Base-by-base conservation (phyloP, 164 flowering plant genomes). In the Chimonanthus salicifolius region DNA sequence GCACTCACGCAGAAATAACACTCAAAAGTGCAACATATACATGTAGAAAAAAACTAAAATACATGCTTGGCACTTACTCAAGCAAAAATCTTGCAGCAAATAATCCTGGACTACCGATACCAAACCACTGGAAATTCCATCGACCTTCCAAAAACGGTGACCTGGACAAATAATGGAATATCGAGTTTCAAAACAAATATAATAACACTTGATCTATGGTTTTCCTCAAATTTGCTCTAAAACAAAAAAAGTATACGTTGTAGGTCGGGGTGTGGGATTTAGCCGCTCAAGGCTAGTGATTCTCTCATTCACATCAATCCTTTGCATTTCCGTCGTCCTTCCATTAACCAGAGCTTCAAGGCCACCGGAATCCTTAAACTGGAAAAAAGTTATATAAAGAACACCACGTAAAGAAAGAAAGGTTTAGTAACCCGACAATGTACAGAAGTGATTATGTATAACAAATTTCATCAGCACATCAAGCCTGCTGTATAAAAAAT, bases 361-460 rank as follows among this genome's bases (percentile, higher is more conserved):
- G 11, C 98, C 96, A 44, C 99, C 98, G 69, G 97, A 80, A 88
- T 93, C 98, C 77, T 92, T 89, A 73, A 93, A 87, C 98, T 95
- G 85, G 73, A 79, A 82, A 46, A 6, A n/a, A 20, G 7, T 46
- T 72, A 45, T 33, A 62, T 62, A n/a, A 62, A n/a, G n/a, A n/a
- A 6, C 4, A 10, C 18, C 49, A 6, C 46, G 21, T 16, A 51
- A 63, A 21, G 48, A 7, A 21, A 44, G 48, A 47, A 9, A 9
- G 60, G 16, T 54, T 63, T 33, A 63, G 3, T 63, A 4, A 3
- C 66, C 66, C 2, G 43, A 63, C 7, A 63, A 63, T 33, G 58
- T 21, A 63, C 2, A 63, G 18, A 18, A 63, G 44, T 54, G 60
- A 54, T 54, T 54, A 54, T 11, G 60, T n/a, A 54, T 54, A 54